Evolutionary conservation across 768 basidiomycete genomes (phyloP), one percentile per base, ranked within the genome.

Genomic region (Amanita pallidorosea): DNA sequence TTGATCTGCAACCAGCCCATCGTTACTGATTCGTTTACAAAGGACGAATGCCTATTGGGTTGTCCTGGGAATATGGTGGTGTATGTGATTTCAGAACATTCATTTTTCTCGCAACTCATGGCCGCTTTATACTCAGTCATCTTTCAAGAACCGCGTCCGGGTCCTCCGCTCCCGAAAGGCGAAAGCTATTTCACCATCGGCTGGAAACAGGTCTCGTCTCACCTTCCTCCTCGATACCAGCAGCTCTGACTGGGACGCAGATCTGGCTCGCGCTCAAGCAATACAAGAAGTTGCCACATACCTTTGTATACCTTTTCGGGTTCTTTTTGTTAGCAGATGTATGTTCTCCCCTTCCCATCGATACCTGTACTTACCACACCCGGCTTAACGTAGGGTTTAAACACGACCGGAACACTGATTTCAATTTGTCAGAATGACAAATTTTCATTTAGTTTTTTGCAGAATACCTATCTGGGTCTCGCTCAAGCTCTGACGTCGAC

Each of bases 31-130:
- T 51, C 25, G 25, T 47, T 22, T 27, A 22, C 20, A 4, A 18
- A 86, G 85, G 20, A 81, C 79, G 12, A 89, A 82, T 52, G 72
- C 69, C 0, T 88, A 88, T 55, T 84, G 85, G 88, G 84, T 93
- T 9, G 42, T 91, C 1, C 70, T 74, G 7, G 89, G 88, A 7
- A 80, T 90, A 45, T 92, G 90, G 81, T 94, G 90, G 90, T 89
- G 87, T 88, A 66, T 44, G 83, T 65, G 1, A 35, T 38, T 34
- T 22, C 11, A 36, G 11, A 27, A n/a, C 18, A 13, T 4, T 33
- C 7, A 7, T 27, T 11, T 15, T 15, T 25, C 22, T 22, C 22
- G 40, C 36, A 2, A 11, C 36, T 25, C 27, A 45, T 29, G 31
- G 12, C 11, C 9, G 1, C 45, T 40, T 20, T 9, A 15, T 44